Evolutionary conservation across 495 filamentous ascomycete species (phyloP).

Genomic region (Amphirosellinia nigrospora): DNA sequence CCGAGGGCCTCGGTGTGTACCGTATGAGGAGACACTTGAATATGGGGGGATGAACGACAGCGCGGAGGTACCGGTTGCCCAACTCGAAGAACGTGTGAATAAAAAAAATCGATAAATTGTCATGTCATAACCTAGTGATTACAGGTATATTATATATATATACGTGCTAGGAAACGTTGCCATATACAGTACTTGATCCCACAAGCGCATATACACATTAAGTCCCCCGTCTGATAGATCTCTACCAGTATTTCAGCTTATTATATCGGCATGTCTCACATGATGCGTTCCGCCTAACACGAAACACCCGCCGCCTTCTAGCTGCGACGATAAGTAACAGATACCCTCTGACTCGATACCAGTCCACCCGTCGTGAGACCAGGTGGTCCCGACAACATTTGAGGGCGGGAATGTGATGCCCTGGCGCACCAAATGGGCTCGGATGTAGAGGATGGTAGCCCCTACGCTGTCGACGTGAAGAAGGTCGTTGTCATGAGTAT

Average conservation of each 20-base stretch:
- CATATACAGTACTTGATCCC: neutral
- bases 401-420: slow-evolving; percentile 31
- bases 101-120: neutral
- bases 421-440: slow-evolving; percentile 29
- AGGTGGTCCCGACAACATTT: slow-evolving; percentile 31
- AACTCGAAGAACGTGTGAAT: neutral
- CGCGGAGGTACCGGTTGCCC: too few species aligned
- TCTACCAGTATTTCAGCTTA: slow-evolving; percentile 15
- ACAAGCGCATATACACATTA: slow-evolving; percentile 7
- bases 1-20: neutral
- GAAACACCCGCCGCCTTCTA: slow-evolving; percentile 32
- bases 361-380: slow-evolving; percentile 34
- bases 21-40: neutral
- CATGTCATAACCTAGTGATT: neutral
- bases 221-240: neutral
- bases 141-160: neutral
- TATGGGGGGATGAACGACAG: too few species aligned
- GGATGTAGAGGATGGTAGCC: slow-evolving; percentile 31
- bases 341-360: slow-evolving; percentile 31
- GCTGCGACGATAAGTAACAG: slow-evolving; percentile 31
- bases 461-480: slow-evolving; percentile 33
- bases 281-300: slow-evolving; percentile 32
- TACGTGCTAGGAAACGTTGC: neutral
- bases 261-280: slow-evolving; percentile 34
- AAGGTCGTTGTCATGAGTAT: slow-evolving; percentile 31